Evolutionary conservation across 1,284 basidiomycete species (phyloP).

Genomic region (Naganishia albida): DNA sequence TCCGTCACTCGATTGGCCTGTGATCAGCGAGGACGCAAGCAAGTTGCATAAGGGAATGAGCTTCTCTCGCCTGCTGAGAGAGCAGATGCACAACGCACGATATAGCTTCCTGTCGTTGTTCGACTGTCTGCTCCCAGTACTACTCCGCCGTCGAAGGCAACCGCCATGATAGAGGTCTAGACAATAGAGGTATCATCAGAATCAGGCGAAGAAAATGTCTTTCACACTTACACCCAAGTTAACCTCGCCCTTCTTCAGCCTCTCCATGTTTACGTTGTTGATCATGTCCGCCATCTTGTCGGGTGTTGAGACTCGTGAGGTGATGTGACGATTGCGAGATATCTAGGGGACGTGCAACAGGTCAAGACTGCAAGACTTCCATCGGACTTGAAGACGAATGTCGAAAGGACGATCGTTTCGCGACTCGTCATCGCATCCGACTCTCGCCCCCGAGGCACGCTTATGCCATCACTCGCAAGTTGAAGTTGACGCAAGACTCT

Average conservation of each 20-base stretch:
- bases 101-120: conserved; percentile 95
- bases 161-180: conserved; percentile 99
- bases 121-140: conserved; percentile 96
- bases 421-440: too few relatives aligned
- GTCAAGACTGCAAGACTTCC: not conserved
- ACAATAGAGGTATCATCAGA: conserved; percentile 4
- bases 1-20: conserved; percentile 95
- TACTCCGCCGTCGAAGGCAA: conserved; percentile 92
- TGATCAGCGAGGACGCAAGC: conserved; percentile 3
- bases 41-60: not conserved
- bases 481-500: not conserved
- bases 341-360: not conserved
- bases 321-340: not conserved
- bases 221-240: conserved; percentile 78
- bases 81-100: conserved; percentile 58
- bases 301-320: not conserved
- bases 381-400: not conserved
- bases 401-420: too few relatives aligned
- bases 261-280: conserved; percentile 50
- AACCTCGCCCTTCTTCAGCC: conserved; percentile 86
- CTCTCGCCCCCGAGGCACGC: too few relatives aligned
- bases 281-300: conserved; percentile 46
- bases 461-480: too few relatives aligned
- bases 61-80: not conserved
- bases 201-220: not conserved